Evolutionary conservation across 345 rosid genomes (phyloP), one percentile per base, ranked within the genome.

Genomic region (Syzygium grande): DNA sequence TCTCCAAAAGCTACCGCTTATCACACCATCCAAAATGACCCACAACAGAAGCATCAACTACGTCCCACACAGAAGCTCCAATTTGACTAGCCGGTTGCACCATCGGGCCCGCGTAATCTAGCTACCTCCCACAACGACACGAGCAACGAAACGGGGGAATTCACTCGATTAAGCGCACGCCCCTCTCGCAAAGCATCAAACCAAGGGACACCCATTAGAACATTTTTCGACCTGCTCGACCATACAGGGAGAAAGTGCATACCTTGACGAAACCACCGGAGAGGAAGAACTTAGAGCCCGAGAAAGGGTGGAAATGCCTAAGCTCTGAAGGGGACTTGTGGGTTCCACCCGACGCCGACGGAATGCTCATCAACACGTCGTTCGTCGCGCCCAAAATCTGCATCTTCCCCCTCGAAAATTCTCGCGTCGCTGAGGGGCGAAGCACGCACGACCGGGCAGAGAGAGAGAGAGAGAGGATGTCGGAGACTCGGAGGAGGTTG

Each of bases 221-320:
- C 49, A 73, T 73, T 21, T 21, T 73, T 73, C 80, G 38, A 41
- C 80, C 49, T 9, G 80, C 49, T 73, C 80, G 80, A 73, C 80
- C 80, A 73, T 73, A 73, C 80, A 34, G 80, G 85, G 53, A 58
- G 49, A 73, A 73, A 34, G 80, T 22, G 34, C 55, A 59, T 92
- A 96, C 97, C 89, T 91, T 95, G 89, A 87, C 86, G 55, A 90
- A 68, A 3, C 88, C 88, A 85, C 91, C 85, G 86, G 93, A 88
- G 86, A 91, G 90, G 85, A 86, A 91, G 89, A 88, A 88, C 91
- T 93, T 55, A 58, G 88, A 87, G 84, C 63, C 88, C 88, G 89
- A 61, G 86, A 88, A 84, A 86, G 91, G 84, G 34, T 68, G 87
- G 90, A 84, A 85, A 84, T 88, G 90, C 46, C 88, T 89, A 89